Percentiles rank a stretch among this genome's conserved stretches.
Conservation (phyloP, 2,329 filamentous ascomycete genomes). For the Penicillium sp. region DNA sequence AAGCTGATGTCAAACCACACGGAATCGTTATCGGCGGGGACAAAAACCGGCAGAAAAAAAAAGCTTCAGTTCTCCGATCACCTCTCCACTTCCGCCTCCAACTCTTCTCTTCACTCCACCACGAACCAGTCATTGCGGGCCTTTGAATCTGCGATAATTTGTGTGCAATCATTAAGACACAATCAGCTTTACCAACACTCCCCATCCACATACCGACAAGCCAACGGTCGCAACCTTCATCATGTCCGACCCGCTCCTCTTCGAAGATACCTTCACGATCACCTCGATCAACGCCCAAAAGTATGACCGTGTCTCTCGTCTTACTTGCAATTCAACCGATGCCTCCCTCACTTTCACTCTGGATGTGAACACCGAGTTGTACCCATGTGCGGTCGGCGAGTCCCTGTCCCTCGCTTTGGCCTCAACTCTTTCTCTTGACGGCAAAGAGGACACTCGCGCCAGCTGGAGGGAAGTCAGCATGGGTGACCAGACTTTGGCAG, state of each 20-base stretch:
- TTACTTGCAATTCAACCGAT: slow-evolving; percentile 74
- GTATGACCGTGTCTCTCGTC: slow-evolving; percentile 91
- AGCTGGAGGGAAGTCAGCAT: slow-evolving; percentile 75
- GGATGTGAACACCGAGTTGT: slow-evolving; percentile 93
- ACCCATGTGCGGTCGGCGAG: slow-evolving; percentile 72
- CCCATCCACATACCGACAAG: not conserved
- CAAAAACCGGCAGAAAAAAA: slow-evolving; percentile 31
- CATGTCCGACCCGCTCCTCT: slow-evolving; percentile 85
- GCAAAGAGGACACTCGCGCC: slow-evolving; percentile 68
- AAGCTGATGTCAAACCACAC: slow-evolving; percentile 8
- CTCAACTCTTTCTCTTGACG: slow-evolving; percentile 82
- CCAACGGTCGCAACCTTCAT: slow-evolving; percentile 41
- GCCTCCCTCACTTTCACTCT: slow-evolving; percentile 74
- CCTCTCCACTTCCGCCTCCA: slow-evolving; percentile 18
- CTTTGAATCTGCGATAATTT: not conserved
- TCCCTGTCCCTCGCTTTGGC: slow-evolving; percentile 78
- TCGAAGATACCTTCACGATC: slow-evolving; percentile 87
- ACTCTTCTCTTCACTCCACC: slow-evolving; percentile 12
- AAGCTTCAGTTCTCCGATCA: slow-evolving; percentile 28
- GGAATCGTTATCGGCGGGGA: slow-evolving; percentile 27
- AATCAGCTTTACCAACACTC: not conserved
- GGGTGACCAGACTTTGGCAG: slow-evolving; percentile 56
- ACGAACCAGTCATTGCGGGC: slow-evolving; percentile 1
- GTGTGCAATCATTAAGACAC: not conserved
- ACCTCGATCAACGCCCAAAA: slow-evolving; percentile 77